Base-by-base conservation (phyloP, 345 rosid species). In the Syzygium oleosum region DNA sequence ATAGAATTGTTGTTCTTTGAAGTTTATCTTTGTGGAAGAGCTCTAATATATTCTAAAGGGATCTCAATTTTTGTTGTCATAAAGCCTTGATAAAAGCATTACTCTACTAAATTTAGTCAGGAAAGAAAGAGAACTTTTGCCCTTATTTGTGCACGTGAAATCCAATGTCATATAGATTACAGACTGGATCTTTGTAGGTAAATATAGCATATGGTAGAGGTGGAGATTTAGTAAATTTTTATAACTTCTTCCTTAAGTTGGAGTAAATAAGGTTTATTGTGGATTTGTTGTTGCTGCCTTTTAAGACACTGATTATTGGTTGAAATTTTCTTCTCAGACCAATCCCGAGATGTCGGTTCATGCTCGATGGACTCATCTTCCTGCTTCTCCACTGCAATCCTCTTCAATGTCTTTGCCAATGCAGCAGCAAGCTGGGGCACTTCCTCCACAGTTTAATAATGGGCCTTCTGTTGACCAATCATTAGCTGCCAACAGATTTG, bases 281-380 rank as follows among this genome's bases (percentile, higher is more conserved):
- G 88, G 31, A 80, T 85, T 31, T 83, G 19, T 73, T 27, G 9
- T n/a, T 14, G 13, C 31, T 78, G 65, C 65, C 54, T 27, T 51
- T 34, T 38, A 52, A 9, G 52, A 21, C 22, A 41, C 85, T 87
- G 51, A 79, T 73, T 56, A 68, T 11, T 51, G 85, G 65, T 88
- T 87, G 43, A 51, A 88, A 88, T 87, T 88, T 87, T 79, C 53
- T 87, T 87, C 78, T 80, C 95, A 96, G 99, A 90, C 98, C 46
- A 87, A 98, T 84, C 92, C 96, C 73, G 98, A 96, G 89, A 90
- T 93, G 91, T 91, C 97, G 5, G 92, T 93, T 84, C 96, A 95
- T 91, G 95, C 96, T 91, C 95, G 92, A 59, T 96, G 99, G 98
- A 90, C 98, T 2, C 97, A 94, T 91, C 91, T 95, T 91, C 93